Conservation (phyloP, 257 asterid species). For the Buddleja alternifolia region DNA sequence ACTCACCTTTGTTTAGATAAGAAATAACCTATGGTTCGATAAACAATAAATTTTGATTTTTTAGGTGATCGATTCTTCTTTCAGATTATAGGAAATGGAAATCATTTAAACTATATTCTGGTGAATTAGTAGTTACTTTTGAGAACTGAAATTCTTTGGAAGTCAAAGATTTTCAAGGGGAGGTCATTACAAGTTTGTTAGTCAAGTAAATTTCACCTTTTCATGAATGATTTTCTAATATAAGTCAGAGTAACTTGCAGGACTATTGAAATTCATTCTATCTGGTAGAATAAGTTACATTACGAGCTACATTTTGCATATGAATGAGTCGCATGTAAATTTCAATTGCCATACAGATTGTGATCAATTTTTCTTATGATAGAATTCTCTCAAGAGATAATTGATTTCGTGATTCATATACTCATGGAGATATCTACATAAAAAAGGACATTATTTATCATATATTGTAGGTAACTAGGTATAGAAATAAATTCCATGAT, state of each 20-base stretch:
- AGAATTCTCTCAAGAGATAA: background rate
- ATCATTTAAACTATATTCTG: background rate
- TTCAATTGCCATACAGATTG: background rate
- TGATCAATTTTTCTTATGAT: background rate
- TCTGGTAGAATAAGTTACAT: background rate
- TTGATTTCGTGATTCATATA: slow-evolving; percentile 6
- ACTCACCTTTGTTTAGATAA: background rate
- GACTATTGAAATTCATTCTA: background rate
- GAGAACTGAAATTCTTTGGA: background rate
- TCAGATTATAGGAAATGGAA: background rate
- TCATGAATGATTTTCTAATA: background rate
- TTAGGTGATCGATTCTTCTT: slow-evolving; percentile 4
- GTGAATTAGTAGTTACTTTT: background rate
- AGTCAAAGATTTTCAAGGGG: background rate
- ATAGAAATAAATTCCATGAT: background rate
- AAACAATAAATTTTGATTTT: background rate
- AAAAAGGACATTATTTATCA: background rate
- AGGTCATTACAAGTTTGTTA: background rate
- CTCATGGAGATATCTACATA: background rate
- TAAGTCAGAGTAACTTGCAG: slow-evolving; percentile 1
- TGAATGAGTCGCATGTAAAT: background rate
- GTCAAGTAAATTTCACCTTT: background rate
- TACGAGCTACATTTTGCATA: slow-evolving; percentile 18
- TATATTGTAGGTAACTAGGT: background rate
- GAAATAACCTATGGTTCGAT: background rate